These are phyloP conservation scores for Septoria linicola DNA, from an alignment of 2,329 filamentous ascomycete species.

Conservation along the genomic window DNA sequence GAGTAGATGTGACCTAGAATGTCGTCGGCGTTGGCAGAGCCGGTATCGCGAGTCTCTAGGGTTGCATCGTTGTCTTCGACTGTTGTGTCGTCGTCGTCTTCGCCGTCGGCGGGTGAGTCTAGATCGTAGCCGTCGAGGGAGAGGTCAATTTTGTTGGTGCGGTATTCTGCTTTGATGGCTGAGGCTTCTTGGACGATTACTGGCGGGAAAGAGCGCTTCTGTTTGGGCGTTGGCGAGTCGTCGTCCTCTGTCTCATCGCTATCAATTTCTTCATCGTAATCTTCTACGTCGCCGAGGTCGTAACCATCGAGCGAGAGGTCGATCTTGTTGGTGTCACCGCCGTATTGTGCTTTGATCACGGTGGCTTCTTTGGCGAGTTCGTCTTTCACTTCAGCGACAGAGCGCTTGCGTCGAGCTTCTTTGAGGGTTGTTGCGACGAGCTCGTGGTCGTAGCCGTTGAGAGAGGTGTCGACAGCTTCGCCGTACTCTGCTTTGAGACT, in stretches of 20 bases:
- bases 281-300: not conserved
- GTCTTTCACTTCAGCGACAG: not conserved
- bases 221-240: not conserved
- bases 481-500: conserved; percentile 8
- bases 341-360: conserved; percentile 7
- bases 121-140: conserved; percentile 15
- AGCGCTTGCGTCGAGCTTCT: not conserved
- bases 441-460: conserved; percentile 17
- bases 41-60: not conserved
- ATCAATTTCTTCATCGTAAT: not conserved
- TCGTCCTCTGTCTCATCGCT: not conserved
- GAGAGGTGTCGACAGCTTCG: conserved; percentile 9
- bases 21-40: not conserved
- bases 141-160: conserved; percentile 2
- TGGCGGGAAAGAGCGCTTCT: not conserved
- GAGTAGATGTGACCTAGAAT: conserved; percentile 1
- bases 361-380: conserved; percentile 3
- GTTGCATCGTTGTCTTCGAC: not conserved
- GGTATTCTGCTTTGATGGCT: conserved; percentile 5
- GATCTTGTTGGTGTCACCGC: conserved; percentile 1
- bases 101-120: not conserved
- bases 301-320: conserved; percentile 15
- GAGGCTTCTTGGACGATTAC: not conserved
- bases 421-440: conserved; percentile 1
- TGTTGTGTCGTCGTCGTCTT: conserved; percentile 4